phyloP scores from a whole-genome alignment of 2,329 filamentous ascomycete species.

The Paraphaeosphaeria sporulosa region DNA sequence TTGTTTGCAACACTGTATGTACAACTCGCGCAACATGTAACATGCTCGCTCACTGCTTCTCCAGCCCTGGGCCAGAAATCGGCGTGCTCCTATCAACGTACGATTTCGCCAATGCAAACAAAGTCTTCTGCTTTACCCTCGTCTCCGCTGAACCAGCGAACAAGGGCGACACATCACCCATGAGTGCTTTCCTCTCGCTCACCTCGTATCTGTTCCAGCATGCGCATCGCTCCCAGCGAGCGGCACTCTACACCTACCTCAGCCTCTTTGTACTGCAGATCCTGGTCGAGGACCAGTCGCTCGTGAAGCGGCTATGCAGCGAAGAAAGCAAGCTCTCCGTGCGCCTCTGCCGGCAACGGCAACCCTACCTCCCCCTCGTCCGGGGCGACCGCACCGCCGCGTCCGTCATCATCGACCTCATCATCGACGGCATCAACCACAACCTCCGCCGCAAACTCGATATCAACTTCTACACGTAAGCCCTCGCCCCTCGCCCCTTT shows the following conservation, averaged over 20 bases:
- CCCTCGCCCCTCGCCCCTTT: slow-evolving; percentile 14
- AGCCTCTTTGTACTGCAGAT: slow-evolving; percentile 86
- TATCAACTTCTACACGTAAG: slow-evolving; percentile 80
- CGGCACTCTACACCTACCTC: slow-evolving; percentile 83
- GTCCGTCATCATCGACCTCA: slow-evolving; percentile 80
- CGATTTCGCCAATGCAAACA: slow-evolving; percentile 93
- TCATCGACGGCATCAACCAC: slow-evolving; percentile 92
- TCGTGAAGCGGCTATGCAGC: slow-evolving; percentile 85
- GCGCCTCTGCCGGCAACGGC: slow-evolving; percentile 86
- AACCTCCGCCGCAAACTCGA: slow-evolving; percentile 88
- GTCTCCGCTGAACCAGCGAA: slow-evolving; percentile 68
- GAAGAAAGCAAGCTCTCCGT: slow-evolving; percentile 77
- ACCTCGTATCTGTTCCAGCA: slow-evolving; percentile 94
- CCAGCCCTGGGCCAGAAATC: slow-evolving; percentile 79
- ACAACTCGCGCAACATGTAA: neutral
- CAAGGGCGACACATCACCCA: slow-evolving; percentile 73
- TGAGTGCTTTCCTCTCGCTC: slow-evolving; percentile 84
- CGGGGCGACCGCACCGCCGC: slow-evolving; percentile 76
- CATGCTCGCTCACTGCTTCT: slow-evolving; percentile 18
- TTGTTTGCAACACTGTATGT: slow-evolving; percentile 81
- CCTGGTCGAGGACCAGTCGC: slow-evolving; percentile 81
- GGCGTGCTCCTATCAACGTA: slow-evolving; percentile 85
- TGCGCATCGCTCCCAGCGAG: slow-evolving; percentile 81
- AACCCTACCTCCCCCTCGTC: slow-evolving; percentile 81
- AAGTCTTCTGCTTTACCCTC: slow-evolving; percentile 88